These are phyloP conservation scores for Wilcoxina mikolae DNA, from an alignment of 495 filamentous ascomycete genomes.

Conservation along the genomic window DNA sequence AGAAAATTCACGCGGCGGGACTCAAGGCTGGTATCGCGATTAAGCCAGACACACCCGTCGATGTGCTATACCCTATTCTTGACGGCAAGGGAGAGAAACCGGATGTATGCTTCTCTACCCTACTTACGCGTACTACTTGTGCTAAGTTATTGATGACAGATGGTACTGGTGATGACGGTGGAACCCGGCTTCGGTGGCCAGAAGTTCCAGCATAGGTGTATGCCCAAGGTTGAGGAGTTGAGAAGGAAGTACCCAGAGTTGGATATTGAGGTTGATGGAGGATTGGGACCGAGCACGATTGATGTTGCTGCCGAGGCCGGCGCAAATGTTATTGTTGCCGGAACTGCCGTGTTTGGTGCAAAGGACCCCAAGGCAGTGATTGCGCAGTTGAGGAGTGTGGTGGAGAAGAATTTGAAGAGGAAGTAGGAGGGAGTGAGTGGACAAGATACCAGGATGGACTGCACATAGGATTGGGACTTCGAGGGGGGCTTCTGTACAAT, in stretches of 20 bases:
- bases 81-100: constrained; percentile 64
- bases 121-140: neutral
- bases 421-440: neutral
- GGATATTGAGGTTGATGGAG: constrained; percentile 95
- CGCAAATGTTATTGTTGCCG: constrained; percentile 95
- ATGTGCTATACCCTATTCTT: constrained; percentile 81
- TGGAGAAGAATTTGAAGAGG: constrained; percentile 38
- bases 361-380: constrained; percentile 78
- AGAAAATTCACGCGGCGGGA: constrained; percentile 72
- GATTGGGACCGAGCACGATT: constrained; percentile 73
- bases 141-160: constrained; percentile 46
- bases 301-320: constrained; percentile 90
- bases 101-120: constrained; percentile 50
- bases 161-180: constrained; percentile 98
- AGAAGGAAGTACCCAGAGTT: constrained; percentile 72
- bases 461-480: too few species aligned
- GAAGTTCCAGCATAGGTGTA: constrained; percentile 90
- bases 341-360: constrained; percentile 92
- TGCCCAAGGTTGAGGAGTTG: constrained; percentile 81
- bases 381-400: constrained; percentile 56
- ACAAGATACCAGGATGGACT: too few species aligned
- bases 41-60: constrained; percentile 79
- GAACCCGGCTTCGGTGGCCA: constrained; percentile 96
- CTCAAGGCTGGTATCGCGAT: constrained; percentile 91
- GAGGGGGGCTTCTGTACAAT: too few species aligned